Percentiles rank a stretch among this genome's conserved stretches.
Evolutionary conservation across 2,329 filamentous ascomycete genomes (phyloP).

Genomic region (Stagonosporopsis chrysanthemi): DNA sequence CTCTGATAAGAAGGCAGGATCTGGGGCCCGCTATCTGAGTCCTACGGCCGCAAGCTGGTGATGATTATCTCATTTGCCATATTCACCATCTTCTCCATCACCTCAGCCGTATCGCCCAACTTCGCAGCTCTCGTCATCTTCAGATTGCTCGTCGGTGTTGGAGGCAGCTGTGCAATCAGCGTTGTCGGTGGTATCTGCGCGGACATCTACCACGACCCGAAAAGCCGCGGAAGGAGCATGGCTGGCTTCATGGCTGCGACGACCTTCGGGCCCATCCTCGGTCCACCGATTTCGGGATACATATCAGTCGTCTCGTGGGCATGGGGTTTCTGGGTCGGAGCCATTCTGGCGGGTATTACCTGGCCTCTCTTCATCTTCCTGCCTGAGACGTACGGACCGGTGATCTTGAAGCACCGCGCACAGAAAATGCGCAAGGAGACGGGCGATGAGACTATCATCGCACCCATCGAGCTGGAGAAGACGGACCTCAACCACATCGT

Average conservation of each 20-base stretch:
- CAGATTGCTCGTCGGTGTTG: conserved; percentile 53
- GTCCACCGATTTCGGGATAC: conserved; percentile 71
- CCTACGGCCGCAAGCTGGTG: conserved; percentile 55
- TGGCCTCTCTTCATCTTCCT: conserved; percentile 68
- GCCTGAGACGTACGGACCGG: conserved; percentile 59
- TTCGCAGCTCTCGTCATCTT: conserved; percentile 56
- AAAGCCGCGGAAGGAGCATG: conserved; percentile 44
- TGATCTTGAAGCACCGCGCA: conserved; percentile 61
- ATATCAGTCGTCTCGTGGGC: conserved; percentile 69
- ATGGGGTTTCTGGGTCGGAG: conserved; percentile 74
- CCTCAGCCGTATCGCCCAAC: conserved; percentile 54
- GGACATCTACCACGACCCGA: conserved; percentile 68
- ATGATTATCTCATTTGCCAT: conserved; percentile 61
- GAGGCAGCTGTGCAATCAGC: conserved; percentile 60
- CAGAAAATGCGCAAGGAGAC: conserved; percentile 63
- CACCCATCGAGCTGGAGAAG: conserved; percentile 69
- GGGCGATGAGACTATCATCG: conserved; percentile 61
- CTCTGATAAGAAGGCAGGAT: conserved; percentile 20
- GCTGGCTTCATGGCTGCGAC: conserved; percentile 61
- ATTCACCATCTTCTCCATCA: conserved; percentile 56
- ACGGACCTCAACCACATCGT: conserved; percentile 65
- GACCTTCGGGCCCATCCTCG: conserved; percentile 70
- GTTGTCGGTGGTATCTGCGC: conserved; percentile 69
- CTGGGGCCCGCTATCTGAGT: conserved; percentile 55
- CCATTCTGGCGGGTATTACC: conserved; percentile 71